Evolutionary conservation across 805 yeast genomes (phyloP).

Genomic region (Hanseniaspora thailandica): DNA sequence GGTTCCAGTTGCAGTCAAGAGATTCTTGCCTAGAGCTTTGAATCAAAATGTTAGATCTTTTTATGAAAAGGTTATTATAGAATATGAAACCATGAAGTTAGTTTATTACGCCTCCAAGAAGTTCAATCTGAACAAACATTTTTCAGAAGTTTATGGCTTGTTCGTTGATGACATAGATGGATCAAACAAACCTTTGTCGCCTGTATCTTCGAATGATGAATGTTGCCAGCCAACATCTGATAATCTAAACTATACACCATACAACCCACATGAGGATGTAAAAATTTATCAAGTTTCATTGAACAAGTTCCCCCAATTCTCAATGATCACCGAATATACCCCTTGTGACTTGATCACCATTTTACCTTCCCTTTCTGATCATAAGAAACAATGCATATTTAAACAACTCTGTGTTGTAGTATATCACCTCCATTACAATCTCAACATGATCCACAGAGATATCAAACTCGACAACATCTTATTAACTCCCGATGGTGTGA

Average conservation of each 20-base stretch:
- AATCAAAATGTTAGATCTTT: conserved; percentile 14
- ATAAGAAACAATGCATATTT: conserved; percentile 70
- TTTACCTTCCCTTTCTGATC: conserved; percentile 42
- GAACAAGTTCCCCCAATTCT: conserved; percentile 13
- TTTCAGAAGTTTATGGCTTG: conserved; percentile 12
- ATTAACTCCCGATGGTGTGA: conserved; percentile 57
- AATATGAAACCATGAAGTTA: conserved; percentile 12
- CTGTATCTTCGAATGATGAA: background rate
- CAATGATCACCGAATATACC: conserved; percentile 79
- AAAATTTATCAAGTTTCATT: conserved; percentile 10
- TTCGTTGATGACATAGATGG: conserved; percentile 15
- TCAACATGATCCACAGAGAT: conserved; percentile 85
- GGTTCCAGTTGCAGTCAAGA: conserved; percentile 9
- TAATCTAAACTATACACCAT: conserved; percentile 10
- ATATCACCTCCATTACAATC: conserved; percentile 53
- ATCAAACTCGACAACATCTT: conserved; percentile 89
- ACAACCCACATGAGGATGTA: conserved; percentile 13
- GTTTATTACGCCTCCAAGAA: conserved; percentile 7
- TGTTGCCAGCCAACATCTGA: background rate
- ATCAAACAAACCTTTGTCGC: background rate
- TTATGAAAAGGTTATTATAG: conserved; percentile 14
- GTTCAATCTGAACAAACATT: conserved; percentile 4
- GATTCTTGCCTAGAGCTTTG: conserved; percentile 14
- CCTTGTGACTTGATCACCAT: conserved; percentile 85
- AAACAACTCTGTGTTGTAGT: conserved; percentile 72